These are phyloP conservation scores for Petasospora fabianii DNA, from an alignment of 1,139 yeast species.

Conservation along the genomic window DNA sequence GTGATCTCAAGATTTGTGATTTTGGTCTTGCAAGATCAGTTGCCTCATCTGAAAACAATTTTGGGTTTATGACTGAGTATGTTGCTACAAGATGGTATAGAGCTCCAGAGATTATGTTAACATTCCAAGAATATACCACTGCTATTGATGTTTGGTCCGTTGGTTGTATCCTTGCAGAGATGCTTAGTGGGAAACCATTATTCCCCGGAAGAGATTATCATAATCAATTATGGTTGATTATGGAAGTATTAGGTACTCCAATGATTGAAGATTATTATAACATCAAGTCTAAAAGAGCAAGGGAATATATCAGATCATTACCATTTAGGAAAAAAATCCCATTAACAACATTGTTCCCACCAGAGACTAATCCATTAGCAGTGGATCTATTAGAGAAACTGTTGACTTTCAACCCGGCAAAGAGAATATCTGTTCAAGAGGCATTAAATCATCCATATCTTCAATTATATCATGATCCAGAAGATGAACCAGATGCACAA, in stretches of 20 bases:
- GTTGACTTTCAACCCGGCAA: conserved; percentile 74
- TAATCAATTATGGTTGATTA: conserved; percentile 80
- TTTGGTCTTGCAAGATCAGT: conserved; percentile 83
- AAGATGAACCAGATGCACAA: conserved; percentile 75
- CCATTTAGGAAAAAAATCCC: conserved; percentile 62
- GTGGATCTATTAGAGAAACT: conserved; percentile 72
- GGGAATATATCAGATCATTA: conserved; percentile 76
- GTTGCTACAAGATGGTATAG: conserved; percentile 98
- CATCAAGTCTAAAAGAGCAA: conserved; percentile 79
- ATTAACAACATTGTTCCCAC: conserved; percentile 51
- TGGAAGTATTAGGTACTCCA: conserved; percentile 91
- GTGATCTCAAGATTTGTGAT: conserved; percentile 92
- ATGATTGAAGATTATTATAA: conserved; percentile 73
- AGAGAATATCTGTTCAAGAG: conserved; percentile 74
- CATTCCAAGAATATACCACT: conserved; percentile 87
- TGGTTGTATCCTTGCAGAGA: conserved; percentile 93
- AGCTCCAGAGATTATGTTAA: conserved; percentile 96
- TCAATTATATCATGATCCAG: conserved; percentile 72
- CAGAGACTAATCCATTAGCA: conserved; percentile 59
- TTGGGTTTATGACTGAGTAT: conserved; percentile 87
- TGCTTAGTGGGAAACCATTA: conserved; percentile 80
- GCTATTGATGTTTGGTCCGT: conserved; percentile 97
- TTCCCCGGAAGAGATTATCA: conserved; percentile 96
- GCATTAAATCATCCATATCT: conserved; percentile 85
- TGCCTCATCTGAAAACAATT: conserved; percentile 52